phyloP scores from a whole-genome alignment of 2,329 filamentous ascomycete species.

The Sclerotinia minor region DNA sequence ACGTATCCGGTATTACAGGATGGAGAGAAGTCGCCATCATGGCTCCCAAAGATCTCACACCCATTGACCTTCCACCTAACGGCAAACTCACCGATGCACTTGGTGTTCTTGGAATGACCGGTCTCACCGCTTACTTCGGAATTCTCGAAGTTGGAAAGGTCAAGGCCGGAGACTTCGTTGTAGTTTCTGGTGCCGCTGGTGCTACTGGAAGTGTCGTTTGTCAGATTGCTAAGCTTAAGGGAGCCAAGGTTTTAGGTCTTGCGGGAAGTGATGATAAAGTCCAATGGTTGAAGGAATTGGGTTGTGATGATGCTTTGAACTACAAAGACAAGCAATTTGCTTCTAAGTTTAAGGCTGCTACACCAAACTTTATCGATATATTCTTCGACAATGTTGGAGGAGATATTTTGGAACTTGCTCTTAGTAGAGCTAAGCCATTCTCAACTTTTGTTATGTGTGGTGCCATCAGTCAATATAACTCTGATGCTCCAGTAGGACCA shows the following conservation, averaged over 20 bases:
- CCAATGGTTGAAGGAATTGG: conserved; percentile 63
- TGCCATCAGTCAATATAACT: conserved; percentile 68
- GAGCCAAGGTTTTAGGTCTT: conserved; percentile 61
- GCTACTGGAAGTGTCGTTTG: conserved; percentile 75
- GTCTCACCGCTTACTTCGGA: conserved; percentile 75
- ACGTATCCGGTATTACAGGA: conserved; percentile 56
- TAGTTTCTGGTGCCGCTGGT: conserved; percentile 75
- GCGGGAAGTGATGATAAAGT: conserved; percentile 69
- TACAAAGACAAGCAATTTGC: conserved; percentile 67
- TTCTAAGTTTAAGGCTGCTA: conserved; percentile 59
- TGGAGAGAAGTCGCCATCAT: conserved; percentile 69
- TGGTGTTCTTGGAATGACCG: conserved; percentile 64
- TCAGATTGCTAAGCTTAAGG: conserved; percentile 75
- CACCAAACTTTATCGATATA: conserved; percentile 62
- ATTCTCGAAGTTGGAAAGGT: conserved; percentile 67
- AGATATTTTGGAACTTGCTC: conserved; percentile 66
- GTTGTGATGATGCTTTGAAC: conserved; percentile 67
- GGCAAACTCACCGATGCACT: conserved; percentile 58
- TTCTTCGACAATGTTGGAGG: conserved; percentile 76
- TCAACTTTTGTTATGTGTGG: conserved; percentile 72
- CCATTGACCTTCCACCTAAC: conserved; percentile 46
- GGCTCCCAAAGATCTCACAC: conserved; percentile 51
- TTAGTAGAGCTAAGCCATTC: conserved; percentile 61
- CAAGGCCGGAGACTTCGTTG: conserved; percentile 70
- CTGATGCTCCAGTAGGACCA: conserved; percentile 54